A percentile compares a stretch with the other conserved stretches of the same genome.
Conservation (phyloP, 176 grass and related monocot genomes). For the Ampelocalamus luodianensis region DNA sequence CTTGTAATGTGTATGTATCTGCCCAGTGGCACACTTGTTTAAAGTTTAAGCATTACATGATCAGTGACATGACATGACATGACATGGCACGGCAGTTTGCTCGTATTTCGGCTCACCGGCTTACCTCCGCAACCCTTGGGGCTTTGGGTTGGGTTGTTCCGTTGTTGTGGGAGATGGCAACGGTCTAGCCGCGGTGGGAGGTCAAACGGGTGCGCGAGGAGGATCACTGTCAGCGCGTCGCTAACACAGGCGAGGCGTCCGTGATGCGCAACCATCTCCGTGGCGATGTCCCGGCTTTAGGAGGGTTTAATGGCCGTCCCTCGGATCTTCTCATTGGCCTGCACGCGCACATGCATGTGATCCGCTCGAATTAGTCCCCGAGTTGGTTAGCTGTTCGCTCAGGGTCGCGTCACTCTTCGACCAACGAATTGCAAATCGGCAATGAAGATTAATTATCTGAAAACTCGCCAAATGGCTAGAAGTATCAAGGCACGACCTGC, state of each 20-base stretch:
- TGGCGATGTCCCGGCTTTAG: conserved; percentile 36
- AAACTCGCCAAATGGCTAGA: not conserved
- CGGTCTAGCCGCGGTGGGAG: conserved; percentile 14
- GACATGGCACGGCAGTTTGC: conserved; percentile 3
- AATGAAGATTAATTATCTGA: not conserved
- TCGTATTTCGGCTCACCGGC: not conserved
- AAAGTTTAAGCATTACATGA: not conserved
- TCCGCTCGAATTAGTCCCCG: not conserved
- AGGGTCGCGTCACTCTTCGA: conserved; percentile 1
- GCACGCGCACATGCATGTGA: conserved; percentile 35
- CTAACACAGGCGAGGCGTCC: conserved; percentile 47
- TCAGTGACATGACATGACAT: not conserved
- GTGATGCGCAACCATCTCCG: conserved; percentile 55
- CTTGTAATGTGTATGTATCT: not conserved
- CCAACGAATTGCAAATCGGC: not conserved
- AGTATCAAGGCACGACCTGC: not conserved
- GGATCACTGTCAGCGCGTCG: conserved; percentile 44
- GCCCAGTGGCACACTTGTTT: not conserved
- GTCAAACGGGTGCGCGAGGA: conserved; percentile 44
- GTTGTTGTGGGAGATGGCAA: conserved; percentile 34
- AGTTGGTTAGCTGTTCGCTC: conserved; percentile 30
- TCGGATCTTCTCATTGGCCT: not conserved
- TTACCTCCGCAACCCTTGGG: conserved; percentile 12
- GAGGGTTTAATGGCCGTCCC: conserved; percentile 38
- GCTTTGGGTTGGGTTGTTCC: not conserved